Base-by-base conservation (phyloP, 345 rosid species). In the Corymbia maculata region DNA sequence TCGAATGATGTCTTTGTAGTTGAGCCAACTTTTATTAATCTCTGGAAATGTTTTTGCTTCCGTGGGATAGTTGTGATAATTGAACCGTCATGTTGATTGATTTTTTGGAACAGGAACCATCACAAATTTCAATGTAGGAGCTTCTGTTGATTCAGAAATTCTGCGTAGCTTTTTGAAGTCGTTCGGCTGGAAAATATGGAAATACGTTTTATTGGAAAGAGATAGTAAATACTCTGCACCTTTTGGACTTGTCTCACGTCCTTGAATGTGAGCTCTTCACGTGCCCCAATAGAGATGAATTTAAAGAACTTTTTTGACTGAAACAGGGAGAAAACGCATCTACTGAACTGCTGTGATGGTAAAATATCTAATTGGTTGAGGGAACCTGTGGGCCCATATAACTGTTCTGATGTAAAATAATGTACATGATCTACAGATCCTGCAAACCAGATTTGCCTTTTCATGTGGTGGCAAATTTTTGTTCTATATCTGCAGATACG, bases 111-210 rank as follows among this genome's bases (percentile, higher is more conserved):
- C 93, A 96, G 99, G 98, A 85, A 95, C 96, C 85, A 95, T 97
- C 87, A 85, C 95, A 85, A 97, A 95, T 88, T 97, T 97, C 90
- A 96, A 96, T 90, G 97, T 95, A 49, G 99, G 99, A 16, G 96
- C 93, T 53, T 87, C 95, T 2, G 92, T 97, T 88, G 98, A 97
- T 94, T 92, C 95, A 45, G 98, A 95, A 87, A 89, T 97, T 85
- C 99, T 97, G 42, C 94, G 94, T 80, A 95, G 97, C 90, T 97
- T 97, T 97, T 90, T 97, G 99, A 99, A 95, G 95, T 88, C 95
- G 95, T 86, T 89, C 94, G 88, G 93, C 97, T 0, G 95, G 97
- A 88, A 95, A 93, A 86, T 95, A 95, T 66, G 95, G 95, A 50
- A 95, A 94, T 89, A 92, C 93, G 17, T 94, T 95, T 88, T 97